phyloP scores from a whole-genome alignment of 805 yeast genomes.

The Saccharomycopsis lassenensis region DNA sequence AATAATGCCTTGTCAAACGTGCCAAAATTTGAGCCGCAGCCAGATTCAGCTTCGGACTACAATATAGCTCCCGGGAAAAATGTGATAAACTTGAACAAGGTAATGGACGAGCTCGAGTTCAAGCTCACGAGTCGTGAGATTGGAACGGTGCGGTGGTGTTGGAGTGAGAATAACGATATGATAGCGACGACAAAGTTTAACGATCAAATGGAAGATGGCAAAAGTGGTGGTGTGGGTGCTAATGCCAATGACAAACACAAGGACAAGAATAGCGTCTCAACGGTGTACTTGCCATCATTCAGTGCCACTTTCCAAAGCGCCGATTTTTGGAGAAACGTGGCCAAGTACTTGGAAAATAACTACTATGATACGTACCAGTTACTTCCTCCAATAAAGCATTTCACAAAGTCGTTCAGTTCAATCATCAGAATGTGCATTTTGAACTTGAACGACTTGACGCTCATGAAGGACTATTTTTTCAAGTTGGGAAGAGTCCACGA shows the following conservation, averaged over 20 bases:
- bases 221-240: neutral
- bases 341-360: neutral
- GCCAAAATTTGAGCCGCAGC: too few relatives aligned
- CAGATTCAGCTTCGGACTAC: too few relatives aligned
- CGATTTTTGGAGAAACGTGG: constrained; percentile 2
- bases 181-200: neutral
- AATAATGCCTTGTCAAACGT: too few relatives aligned
- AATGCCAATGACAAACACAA: too few relatives aligned
- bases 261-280: too few relatives aligned
- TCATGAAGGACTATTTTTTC: constrained; percentile 8
- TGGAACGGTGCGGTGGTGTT: constrained; percentile 4
- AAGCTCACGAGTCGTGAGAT: neutral
- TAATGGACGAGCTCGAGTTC: constrained; percentile 2
- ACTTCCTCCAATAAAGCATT: constrained; percentile 4
- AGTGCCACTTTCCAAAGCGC: constrained; percentile 2
- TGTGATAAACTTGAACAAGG: neutral
- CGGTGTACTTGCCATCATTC: constrained; percentile 5
- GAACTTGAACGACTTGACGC: constrained; percentile 4
- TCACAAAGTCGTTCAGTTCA: constrained; percentile 3
- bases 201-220: neutral
- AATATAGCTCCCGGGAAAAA: too few relatives aligned
- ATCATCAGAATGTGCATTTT: constrained; percentile 3
- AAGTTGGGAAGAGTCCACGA: constrained; percentile 7
- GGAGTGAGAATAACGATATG: constrained; percentile 1
- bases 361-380: neutral